Conservation (phyloP, 805 yeast species). For the Candida germanica region DNA sequence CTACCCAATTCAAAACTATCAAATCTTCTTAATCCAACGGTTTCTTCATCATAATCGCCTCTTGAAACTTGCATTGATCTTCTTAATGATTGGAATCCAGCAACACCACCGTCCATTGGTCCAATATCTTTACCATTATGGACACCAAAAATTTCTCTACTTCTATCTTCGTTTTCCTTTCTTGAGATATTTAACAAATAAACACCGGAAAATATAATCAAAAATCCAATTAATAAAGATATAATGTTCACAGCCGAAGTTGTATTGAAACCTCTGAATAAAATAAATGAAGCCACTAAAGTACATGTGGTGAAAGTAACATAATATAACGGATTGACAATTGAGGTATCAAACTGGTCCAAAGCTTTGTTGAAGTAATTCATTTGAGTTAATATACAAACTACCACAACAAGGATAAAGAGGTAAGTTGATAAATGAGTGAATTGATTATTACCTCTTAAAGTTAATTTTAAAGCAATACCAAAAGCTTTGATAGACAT, state of each 20-base stretch:
- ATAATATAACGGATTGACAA: constrained; percentile 86
- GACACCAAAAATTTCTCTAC: constrained; percentile 58
- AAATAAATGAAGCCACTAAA: constrained; percentile 76
- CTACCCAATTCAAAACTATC: constrained; percentile 56
- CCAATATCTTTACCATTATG: constrained; percentile 49
- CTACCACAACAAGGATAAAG: constrained; percentile 70
- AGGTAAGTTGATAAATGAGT: constrained; percentile 80
- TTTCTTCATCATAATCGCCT: constrained; percentile 39
- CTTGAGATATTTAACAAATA: constrained; percentile 77
- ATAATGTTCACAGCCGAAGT: constrained; percentile 75
- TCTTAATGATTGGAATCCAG: constrained; percentile 68
- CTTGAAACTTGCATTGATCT: constrained; percentile 69
- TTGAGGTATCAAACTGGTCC: constrained; percentile 89
- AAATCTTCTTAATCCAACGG: constrained; percentile 55
- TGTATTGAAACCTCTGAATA: constrained; percentile 85
- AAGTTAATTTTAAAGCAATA: constrained; percentile 80
- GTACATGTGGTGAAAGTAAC: constrained; percentile 91
- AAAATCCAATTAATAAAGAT: constrained; percentile 78
- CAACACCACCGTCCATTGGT: constrained; percentile 82
- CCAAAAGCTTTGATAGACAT: constrained; percentile 94
- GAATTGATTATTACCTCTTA: constrained; percentile 84
- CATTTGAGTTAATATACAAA: constrained; percentile 88
- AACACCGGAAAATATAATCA: constrained; percentile 85
- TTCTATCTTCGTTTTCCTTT: constrained; percentile 52
- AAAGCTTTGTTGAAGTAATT: constrained; percentile 90